phyloP scores from a whole-genome alignment of 257 asterid species.

The Petunia axillaris region DNA sequence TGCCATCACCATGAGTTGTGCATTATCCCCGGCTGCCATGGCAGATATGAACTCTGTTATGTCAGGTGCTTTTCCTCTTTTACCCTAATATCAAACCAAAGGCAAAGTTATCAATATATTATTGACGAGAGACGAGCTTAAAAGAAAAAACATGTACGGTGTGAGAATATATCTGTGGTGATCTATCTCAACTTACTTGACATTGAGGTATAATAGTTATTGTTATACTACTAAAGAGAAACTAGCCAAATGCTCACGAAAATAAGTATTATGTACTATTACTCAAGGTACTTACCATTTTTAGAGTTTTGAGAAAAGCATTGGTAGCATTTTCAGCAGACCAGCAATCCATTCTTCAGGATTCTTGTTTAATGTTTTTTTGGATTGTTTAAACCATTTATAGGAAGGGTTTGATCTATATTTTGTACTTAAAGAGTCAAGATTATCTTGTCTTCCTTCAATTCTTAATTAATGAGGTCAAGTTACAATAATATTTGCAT shows the following conservation, averaged over 20 bases:
- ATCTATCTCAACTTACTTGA: not conserved
- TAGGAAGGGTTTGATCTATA: slow-evolving; percentile 6
- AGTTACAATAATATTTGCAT: slow-evolving; percentile 4
- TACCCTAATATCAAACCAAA: slow-evolving; percentile 41
- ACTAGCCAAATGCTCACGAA: not conserved
- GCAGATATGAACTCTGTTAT: slow-evolving; percentile 79
- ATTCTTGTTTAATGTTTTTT: not conserved
- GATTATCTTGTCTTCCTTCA: not conserved
- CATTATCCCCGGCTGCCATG: slow-evolving; percentile 72
- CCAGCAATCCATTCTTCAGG: slow-evolving; percentile 62
- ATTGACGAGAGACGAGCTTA: not conserved
- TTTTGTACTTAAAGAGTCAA: not conserved
- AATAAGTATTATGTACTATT: not conserved
- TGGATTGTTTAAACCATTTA: not conserved
- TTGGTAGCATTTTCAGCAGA: slow-evolving; percentile 81
- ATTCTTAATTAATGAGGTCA: not conserved
- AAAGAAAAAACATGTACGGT: not conserved
- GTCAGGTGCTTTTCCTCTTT: slow-evolving; percentile 59
- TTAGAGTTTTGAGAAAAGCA: slow-evolving; percentile 66
- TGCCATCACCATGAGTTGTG: slow-evolving; percentile 57
- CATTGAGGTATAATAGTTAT: not conserved
- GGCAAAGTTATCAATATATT: not conserved
- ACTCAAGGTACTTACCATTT: slow-evolving; percentile 49
- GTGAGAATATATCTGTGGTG: not conserved
- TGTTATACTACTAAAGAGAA: not conserved